A percentile compares a stretch with the other conserved stretches of the same genome.
Evolutionary conservation across 768 basidiomycete species (phyloP).

Genomic region (Mrakia gelida): DNA sequence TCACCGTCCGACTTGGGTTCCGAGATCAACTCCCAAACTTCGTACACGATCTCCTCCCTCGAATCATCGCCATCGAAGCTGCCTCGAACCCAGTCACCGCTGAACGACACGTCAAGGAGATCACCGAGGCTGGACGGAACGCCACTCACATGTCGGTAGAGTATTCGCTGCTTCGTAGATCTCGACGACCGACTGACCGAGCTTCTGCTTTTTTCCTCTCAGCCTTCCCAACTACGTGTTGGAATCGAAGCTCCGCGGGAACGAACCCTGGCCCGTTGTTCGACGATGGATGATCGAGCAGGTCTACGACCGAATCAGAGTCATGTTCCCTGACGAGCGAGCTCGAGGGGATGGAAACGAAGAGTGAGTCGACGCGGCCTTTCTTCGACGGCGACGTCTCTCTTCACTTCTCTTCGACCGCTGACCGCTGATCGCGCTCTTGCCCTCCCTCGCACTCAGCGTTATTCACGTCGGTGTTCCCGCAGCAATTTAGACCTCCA

Average conservation of each 20-base stretch:
- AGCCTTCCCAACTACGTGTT: slow-evolving; percentile 33
- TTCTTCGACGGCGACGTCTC: background rate
- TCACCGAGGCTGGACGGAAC: slow-evolving; percentile 47
- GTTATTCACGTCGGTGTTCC: background rate
- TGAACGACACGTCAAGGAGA: slow-evolving; percentile 46
- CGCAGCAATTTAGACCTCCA: background rate
- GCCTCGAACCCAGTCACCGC: slow-evolving; percentile 43
- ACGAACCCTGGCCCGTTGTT: slow-evolving; percentile 48
- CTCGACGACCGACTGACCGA: background rate
- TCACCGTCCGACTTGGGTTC: slow-evolving; percentile 58
- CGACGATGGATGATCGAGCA: slow-evolving; percentile 57
- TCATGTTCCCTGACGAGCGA: slow-evolving; percentile 60
- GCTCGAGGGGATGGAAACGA: slow-evolving; percentile 54
- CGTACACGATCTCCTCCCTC: slow-evolving; percentile 51
- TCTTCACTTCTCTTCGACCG: background rate
- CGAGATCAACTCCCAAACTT: slow-evolving; percentile 50
- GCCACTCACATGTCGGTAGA: slow-evolving; percentile 58
- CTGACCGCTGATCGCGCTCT: background rate
- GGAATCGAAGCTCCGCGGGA: slow-evolving; percentile 40
- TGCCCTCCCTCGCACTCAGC: background rate
- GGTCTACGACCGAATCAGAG: slow-evolving; percentile 55
- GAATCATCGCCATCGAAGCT: slow-evolving; percentile 53
- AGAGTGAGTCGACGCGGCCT: slow-evolving; percentile 48
- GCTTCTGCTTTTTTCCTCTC: slow-evolving; percentile 33
- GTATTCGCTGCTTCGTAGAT: background rate